Base-by-base conservation (phyloP, 371 early-diverging fungal species). In the Fennellomyces sp. region DNA sequence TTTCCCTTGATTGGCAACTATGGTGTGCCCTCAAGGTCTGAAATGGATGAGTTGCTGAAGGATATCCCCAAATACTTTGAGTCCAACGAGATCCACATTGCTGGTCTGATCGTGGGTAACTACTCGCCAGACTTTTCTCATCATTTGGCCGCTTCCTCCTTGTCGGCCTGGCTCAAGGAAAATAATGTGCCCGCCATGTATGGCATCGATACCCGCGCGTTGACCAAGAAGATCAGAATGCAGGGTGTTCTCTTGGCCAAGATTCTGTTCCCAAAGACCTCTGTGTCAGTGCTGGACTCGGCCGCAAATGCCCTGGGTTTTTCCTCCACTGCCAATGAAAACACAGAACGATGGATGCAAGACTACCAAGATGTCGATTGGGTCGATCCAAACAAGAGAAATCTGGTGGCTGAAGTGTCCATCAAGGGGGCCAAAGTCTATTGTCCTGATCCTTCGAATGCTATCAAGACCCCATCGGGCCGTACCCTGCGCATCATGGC, bases 131-230 rank as follows among this genome's bases (percentile, higher is more conserved):
- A 91, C 54, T 94, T 94, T 75, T 96, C 96, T 28, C 97, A 97
- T 72, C 95, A 93, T 89, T 84, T 88, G 61, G 97, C 97, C 26
- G 78, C 88, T 13, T 91, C 94, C 61, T 92, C 92, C 11, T 84
- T 97, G 28, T 84, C 88, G 15, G 83, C 87, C 55, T 97, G 97
- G 97, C 92, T 94, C 67, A 83, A 85, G 59, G 88, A 92, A 47
- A 80, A 92, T 57, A 87, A 91, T 60, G 81, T 97, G 17, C 96
- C 96, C 39, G 95, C 95, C 51, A 79, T 97, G 50, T 84, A 90
- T n/a, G 96, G 95, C 60, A 90, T 97, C 54, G 97, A 97, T 76
- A 97, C 97, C 12, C 90, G 97, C 45, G 94, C 93, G 2, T 75
- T 97, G 68, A 94, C 94, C 19, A 88, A 94, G 56, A 75, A 93